phyloP scores from a whole-genome alignment of 768 basidiomycete genomes.

The Agrocybe pediades region DNA sequence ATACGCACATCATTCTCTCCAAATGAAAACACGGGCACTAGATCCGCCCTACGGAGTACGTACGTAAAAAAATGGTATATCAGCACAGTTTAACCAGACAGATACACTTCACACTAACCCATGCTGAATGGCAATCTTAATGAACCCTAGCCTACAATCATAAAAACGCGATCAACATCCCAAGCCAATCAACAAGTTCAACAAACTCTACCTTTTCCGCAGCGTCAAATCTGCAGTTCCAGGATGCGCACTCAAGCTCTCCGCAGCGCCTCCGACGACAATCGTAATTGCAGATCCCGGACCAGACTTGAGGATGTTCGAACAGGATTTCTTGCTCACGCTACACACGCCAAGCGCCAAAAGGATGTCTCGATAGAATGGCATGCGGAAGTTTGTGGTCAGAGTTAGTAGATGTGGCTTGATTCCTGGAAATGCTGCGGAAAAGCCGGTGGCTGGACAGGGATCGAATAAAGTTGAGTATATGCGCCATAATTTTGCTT shows the following conservation, averaged over 20 bases:
- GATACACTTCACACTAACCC: conserved; percentile 51
- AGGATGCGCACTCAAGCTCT: conserved; percentile 90
- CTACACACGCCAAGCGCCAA: conserved; percentile 89
- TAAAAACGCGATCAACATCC: not conserved
- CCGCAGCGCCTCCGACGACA: conserved; percentile 95
- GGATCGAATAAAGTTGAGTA: conserved; percentile 4
- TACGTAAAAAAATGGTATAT: not conserved
- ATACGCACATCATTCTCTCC: conserved; percentile 93
- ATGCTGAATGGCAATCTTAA: conserved; percentile 90
- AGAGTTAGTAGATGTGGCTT: conserved; percentile 91
- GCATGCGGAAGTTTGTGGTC: conserved; percentile 86
- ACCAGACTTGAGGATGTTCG: conserved; percentile 76
- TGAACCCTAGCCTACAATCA: conserved; percentile 77
- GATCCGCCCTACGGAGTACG: conserved; percentile 72
- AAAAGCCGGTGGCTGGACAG: conserved; percentile 82
- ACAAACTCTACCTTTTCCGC: conserved; percentile 56
- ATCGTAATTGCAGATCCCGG: conserved; percentile 82
- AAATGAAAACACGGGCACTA: conserved; percentile 98
- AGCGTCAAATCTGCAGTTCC: conserved; percentile 94
- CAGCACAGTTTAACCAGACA: not conserved
- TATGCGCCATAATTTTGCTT: not conserved
- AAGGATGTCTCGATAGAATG: conserved; percentile 91
- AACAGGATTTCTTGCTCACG: conserved; percentile 88
- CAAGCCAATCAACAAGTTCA: not conserved
- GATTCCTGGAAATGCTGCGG: conserved; percentile 86